Conservation (phyloP, 768 basidiomycete genomes). For the Mycena galericulata region DNA sequence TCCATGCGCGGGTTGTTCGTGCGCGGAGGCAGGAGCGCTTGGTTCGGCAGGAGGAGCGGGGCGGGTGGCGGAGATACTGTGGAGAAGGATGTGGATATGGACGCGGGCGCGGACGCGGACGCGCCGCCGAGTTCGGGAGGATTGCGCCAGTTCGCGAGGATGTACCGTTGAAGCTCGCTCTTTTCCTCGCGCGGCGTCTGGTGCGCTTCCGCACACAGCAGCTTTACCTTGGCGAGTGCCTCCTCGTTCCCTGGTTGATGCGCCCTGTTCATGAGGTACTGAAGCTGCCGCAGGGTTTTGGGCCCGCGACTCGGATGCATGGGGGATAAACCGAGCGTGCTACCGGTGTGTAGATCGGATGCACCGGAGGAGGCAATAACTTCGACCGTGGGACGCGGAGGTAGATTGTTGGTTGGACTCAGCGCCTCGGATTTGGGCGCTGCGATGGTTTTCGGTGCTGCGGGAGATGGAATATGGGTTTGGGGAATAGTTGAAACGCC, state of each 20-base stretch:
- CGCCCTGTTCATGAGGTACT: constrained; percentile 56
- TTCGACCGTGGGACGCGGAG: constrained; percentile 27
- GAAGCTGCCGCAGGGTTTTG: constrained; percentile 54
- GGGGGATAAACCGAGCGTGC: constrained; percentile 4
- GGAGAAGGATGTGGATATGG: no score
- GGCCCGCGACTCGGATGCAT: constrained; percentile 38
- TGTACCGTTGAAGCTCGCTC: constrained; percentile 56
- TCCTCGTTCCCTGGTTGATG: constrained; percentile 57
- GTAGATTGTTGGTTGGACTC: neutral
- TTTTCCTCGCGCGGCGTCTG: constrained; percentile 56
- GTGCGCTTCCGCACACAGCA: constrained; percentile 59
- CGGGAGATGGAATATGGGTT: constrained; percentile 3
- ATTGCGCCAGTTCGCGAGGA: constrained; percentile 59
- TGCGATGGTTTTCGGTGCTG: neutral
- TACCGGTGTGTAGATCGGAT: constrained; percentile 8
- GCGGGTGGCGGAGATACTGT: neutral
- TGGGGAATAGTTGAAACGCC: no score
- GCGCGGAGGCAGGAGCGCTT: constrained; percentile 30
- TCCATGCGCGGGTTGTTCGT: constrained; percentile 59
- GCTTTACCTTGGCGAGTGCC: constrained; percentile 56
- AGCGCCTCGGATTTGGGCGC: neutral
- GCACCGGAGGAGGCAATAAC: constrained; percentile 29
- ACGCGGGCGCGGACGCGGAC: constrained; percentile 35
- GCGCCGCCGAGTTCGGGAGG: no score
- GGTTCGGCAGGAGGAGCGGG: constrained; percentile 23